These are phyloP conservation scores for Sporothrix humicola DNA, from an alignment of 2,329 filamentous ascomycete genomes.

Conservation along the genomic window DNA sequence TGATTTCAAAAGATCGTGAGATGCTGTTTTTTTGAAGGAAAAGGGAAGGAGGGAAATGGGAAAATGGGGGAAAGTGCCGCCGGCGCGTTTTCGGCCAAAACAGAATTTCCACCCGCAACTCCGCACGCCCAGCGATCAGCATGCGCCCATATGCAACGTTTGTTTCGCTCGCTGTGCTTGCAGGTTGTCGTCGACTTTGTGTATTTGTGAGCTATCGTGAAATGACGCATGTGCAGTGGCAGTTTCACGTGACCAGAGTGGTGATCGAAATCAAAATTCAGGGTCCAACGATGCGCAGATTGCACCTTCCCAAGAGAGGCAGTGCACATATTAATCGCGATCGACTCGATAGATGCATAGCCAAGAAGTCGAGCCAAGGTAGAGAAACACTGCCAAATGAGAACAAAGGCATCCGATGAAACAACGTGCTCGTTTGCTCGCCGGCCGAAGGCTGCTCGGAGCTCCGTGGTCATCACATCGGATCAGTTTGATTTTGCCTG, in stretches of 20 bases:
- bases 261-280: conserved; percentile 7
- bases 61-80: neutral
- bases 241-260: neutral
- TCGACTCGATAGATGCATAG: conserved; percentile 24
- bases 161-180: neutral
- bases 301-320: conserved; percentile 14
- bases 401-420: neutral
- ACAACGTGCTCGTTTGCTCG: no score
- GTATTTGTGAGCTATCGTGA: no score
- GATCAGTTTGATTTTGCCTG: neutral
- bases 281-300: conserved; percentile 11
- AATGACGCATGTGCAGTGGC: neutral
- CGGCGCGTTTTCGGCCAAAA: neutral
- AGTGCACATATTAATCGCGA: neutral
- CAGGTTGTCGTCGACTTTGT: neutral
- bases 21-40: neutral
- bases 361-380: conserved; percentile 10
- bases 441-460: neutral
- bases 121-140: neutral
- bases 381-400: neutral
- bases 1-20: neutral
- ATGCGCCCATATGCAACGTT: neutral
- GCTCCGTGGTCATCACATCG: neutral
- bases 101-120: neutral
- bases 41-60: neutral